A percentile compares a stretch with the other conserved stretches of the same genome.
Conservation (phyloP, 352 stramenopile species). For the Globisporangium spiculum region DNA sequence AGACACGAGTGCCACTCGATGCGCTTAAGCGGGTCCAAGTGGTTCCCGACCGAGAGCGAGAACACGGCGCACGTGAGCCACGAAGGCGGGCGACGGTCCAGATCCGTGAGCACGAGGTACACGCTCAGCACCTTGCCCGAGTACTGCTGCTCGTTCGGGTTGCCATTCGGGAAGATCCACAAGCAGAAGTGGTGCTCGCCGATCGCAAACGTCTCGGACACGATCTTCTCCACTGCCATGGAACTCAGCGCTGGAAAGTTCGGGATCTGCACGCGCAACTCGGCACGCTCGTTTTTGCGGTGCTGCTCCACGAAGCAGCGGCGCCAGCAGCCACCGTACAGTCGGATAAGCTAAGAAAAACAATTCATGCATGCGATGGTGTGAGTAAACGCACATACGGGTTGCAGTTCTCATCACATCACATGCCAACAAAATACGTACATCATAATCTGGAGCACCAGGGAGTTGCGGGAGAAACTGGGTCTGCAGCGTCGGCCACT, state of each 20-base stretch:
- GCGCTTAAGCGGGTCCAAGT: conserved; percentile 31
- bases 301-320: conserved; percentile 63
- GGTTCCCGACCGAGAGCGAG: conserved; percentile 63
- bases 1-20: conserved; percentile 84
- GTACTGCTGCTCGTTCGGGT: conserved; percentile 76
- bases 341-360: conserved; percentile 48
- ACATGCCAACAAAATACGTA: conserved; percentile 21
- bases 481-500: conserved; percentile 56
- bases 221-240: conserved; percentile 56
- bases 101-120: conserved; percentile 77
- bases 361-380: neutral
- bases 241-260: conserved; percentile 42
- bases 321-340: conserved; percentile 75
- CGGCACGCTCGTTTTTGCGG: conserved; percentile 37
- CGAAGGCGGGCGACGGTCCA: conserved; percentile 42
- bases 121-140: conserved; percentile 63
- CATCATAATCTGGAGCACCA: conserved; percentile 73
- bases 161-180: conserved; percentile 80
- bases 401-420: too few relatives aligned
- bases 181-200: conserved; percentile 73
- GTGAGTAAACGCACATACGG: too few relatives aligned
- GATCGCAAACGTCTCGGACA: conserved; percentile 73
- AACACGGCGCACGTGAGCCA: conserved; percentile 84
- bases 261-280: conserved; percentile 54
- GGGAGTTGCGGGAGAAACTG: conserved; percentile 66